A percentile compares a stretch with the other conserved stretches of the same genome.
phyloP scores from a whole-genome alignment of 345 rosid species.

The Passiflora organensis region DNA sequence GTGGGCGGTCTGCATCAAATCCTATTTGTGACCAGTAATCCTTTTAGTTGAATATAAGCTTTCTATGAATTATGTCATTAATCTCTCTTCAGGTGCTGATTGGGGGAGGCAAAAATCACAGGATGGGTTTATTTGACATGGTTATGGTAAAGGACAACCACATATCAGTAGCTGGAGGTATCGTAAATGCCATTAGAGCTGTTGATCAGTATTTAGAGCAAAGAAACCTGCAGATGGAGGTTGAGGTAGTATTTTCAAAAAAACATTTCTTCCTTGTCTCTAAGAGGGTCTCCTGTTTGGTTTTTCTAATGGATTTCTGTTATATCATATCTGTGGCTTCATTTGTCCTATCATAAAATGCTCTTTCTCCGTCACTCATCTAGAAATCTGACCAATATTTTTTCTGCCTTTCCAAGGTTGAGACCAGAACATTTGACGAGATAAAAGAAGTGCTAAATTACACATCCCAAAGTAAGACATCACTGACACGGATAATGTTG shows the following conservation, averaged over 20 bases:
- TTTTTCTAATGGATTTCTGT: neutral
- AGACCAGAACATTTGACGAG: constrained; percentile 83
- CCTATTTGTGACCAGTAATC: constrained; percentile 14
- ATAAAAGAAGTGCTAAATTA: constrained; percentile 61
- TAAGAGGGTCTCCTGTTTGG: constrained; percentile 3
- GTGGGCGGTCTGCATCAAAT: constrained; percentile 72
- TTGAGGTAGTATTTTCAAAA: constrained; percentile 57
- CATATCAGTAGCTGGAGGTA: constrained; percentile 87
- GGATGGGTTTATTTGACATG: constrained; percentile 98
- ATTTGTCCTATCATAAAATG: neutral
- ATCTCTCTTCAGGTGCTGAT: constrained; percentile 62
- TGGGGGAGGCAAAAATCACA: constrained; percentile 91
- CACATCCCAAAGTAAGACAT: constrained; percentile 48
- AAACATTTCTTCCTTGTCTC: neutral
- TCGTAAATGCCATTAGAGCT: constrained; percentile 63
- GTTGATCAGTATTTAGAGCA: constrained; percentile 63
- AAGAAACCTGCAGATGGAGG: constrained; percentile 76
- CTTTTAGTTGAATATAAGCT: constrained; percentile 6
- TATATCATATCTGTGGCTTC: neutral
- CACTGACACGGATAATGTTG: constrained; percentile 82
- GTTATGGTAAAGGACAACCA: constrained; percentile 97
- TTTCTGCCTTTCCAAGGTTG: constrained; percentile 49
- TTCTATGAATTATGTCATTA: constrained; percentile 24
- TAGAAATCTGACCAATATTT: neutral
- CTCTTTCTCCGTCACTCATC: neutral